Evolutionary conservation across 768 basidiomycete genomes (phyloP).

Genomic region (Phylloporus scabripes): DNA sequence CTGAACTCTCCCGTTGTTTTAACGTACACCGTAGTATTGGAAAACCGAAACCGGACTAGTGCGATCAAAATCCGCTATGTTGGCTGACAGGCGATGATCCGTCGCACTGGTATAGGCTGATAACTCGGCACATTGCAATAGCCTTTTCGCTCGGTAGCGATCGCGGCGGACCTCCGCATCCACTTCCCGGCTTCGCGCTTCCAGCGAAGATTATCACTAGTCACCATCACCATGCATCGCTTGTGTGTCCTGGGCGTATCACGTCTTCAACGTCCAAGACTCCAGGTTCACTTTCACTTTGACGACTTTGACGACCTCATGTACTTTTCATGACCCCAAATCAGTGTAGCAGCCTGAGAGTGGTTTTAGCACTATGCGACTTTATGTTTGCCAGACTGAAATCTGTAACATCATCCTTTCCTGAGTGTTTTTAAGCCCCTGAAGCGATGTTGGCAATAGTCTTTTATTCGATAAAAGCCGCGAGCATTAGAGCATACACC

Average conservation of each 20-base stretch:
- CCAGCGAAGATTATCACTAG: conserved; percentile 17
- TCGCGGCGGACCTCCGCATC: conserved; percentile 16
- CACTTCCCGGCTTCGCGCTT: conserved; percentile 15
- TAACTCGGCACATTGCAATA: conserved; percentile 16
- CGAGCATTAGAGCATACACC: too few relatives aligned
- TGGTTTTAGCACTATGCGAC: conserved; percentile 3
- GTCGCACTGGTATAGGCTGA: conserved; percentile 11
- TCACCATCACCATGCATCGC: conserved; percentile 6
- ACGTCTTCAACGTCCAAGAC: conserved; percentile 7
- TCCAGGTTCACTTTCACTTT: conserved; percentile 15
- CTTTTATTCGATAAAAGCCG: too few relatives aligned
- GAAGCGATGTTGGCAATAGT: too few relatives aligned
- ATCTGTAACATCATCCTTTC: too few relatives aligned
- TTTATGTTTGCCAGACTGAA: too few relatives aligned
- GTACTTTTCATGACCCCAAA: conserved; percentile 26
- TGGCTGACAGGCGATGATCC: conserved; percentile 40
- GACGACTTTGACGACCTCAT: conserved; percentile 22
- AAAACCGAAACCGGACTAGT: conserved; percentile 59
- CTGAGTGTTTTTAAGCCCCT: too few relatives aligned
- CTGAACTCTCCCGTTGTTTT: neutral
- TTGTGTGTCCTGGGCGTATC: conserved; percentile 14
- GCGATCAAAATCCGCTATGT: conserved; percentile 75
- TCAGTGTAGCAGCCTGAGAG: too few relatives aligned
- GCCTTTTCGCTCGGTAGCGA: conserved; percentile 22
- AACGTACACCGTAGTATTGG: conserved; percentile 43